phyloP scores from a whole-genome alignment of 108 stramenopile species.

The Cyclostephanos tholiformis region DNA sequence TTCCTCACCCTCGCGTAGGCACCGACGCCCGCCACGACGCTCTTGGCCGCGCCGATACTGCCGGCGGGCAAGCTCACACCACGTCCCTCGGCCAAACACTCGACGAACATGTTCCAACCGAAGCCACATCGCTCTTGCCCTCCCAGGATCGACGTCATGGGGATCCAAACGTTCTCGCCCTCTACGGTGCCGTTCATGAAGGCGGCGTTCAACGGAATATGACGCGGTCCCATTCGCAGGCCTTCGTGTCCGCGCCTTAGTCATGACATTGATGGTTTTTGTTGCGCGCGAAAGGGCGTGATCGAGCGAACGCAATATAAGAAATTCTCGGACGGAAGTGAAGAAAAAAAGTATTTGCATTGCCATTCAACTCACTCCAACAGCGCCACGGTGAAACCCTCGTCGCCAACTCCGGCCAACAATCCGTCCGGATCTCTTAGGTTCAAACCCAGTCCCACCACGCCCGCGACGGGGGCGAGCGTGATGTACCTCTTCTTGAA shows the following conservation, averaged over 20 bases:
- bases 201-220: slow-evolving; percentile 89
- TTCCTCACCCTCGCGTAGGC: slow-evolving; percentile 95
- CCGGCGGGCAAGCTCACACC: slow-evolving; percentile 96
- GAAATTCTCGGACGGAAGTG: neutral
- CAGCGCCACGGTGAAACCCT: slow-evolving; percentile 95
- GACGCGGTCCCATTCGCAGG: slow-evolving; percentile 92
- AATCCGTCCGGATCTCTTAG: slow-evolving; percentile 92
- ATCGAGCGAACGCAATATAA: neutral
- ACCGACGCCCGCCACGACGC: slow-evolving; percentile 87
- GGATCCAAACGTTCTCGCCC: slow-evolving; percentile 98
- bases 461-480: slow-evolving; percentile 96
- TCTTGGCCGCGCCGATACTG: slow-evolving; percentile 88
- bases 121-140: slow-evolving; percentile 96
- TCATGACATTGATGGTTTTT: neutral
- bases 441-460: slow-evolving; percentile 95
- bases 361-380: slow-evolving; percentile 74
- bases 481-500: slow-evolving; percentile 99
- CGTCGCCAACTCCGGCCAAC: slow-evolving; percentile 87
- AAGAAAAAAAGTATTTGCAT: neutral
- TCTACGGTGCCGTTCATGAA: slow-evolving; percentile 99
- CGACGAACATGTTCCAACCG: slow-evolving; percentile 99
- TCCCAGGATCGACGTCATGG: slow-evolving; percentile 94
- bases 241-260: slow-evolving; percentile 86
- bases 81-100: slow-evolving; percentile 98
- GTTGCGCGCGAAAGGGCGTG: neutral